phyloP scores from a whole-genome alignment of 139 green algal genomes.

The Chlamydomonas eustigma region DNA sequence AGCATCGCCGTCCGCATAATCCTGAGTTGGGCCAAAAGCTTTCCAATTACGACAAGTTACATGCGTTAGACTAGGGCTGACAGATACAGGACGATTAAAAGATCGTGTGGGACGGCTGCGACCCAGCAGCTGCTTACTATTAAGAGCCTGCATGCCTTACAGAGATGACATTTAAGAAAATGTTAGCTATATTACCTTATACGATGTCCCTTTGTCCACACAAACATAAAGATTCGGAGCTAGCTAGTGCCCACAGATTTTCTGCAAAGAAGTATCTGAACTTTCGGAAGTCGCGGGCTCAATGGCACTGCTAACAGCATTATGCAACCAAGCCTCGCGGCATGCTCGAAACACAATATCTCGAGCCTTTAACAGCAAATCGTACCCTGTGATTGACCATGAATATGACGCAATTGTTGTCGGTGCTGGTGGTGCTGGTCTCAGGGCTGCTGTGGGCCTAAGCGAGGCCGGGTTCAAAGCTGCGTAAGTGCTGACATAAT shows the following conservation, averaged over 20 bases:
- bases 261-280: neutral
- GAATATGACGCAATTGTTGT: constrained; percentile 97
- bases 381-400: constrained; percentile 94
- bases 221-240: neutral
- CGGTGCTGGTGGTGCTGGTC: constrained; percentile 87
- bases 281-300: neutral
- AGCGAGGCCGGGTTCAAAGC: constrained; percentile 94
- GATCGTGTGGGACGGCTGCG: neutral
- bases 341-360: neutral
- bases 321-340: too few relatives aligned
- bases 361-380: constrained; percentile 14
- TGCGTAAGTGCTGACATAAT: constrained; percentile 63
- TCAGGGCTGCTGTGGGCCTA: constrained; percentile 91
- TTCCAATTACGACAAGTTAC: constrained; percentile 35
- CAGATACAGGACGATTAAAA: neutral
- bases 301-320: too few relatives aligned
- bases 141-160: neutral
- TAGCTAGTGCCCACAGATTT: neutral
- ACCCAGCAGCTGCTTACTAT: neutral
- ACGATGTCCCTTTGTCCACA: too few relatives aligned
- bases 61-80: neutral
- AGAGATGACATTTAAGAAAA: neutral
- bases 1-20: constrained; percentile 47
- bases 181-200: neutral
- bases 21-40: constrained; percentile 37